phyloP scores from a whole-genome alignment of 148 eudicot species.

The Silene uniflora region DNA sequence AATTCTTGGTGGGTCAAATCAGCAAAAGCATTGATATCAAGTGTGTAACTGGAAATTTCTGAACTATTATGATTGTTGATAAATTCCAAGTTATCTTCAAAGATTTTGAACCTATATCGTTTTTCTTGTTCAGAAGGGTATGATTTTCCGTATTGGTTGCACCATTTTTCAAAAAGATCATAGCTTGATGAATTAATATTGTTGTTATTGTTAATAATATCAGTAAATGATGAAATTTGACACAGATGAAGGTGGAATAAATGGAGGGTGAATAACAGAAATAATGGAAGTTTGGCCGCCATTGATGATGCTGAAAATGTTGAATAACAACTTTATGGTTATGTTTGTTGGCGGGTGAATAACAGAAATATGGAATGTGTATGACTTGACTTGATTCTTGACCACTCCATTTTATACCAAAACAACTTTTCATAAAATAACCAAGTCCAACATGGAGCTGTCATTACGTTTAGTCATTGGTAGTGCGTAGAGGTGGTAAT shows the following conservation, averaged over 20 bases:
- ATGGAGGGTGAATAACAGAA: conserved; percentile 6
- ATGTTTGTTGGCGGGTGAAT: too few relatives aligned
- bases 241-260: conserved; percentile 8
- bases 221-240: not conserved
- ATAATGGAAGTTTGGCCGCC: conserved; percentile 4
- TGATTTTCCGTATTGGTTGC: conserved; percentile 42
- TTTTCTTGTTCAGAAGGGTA: conserved; percentile 64
- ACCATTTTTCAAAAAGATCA: conserved; percentile 73
- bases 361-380: too few relatives aligned
- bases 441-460: too few relatives aligned
- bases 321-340: too few relatives aligned
- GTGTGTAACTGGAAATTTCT: conserved; percentile 49
- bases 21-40: conserved; percentile 66
- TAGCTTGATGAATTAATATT: conserved; percentile 28
- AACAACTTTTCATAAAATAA: too few relatives aligned
- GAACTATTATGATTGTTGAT: conserved; percentile 44
- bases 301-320: not conserved
- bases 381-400: too few relatives aligned
- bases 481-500: too few relatives aligned
- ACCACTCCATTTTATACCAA: too few relatives aligned
- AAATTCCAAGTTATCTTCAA: conserved; percentile 59
- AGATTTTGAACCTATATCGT: conserved; percentile 48
- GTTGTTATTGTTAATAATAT: not conserved
- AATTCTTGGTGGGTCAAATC: conserved; percentile 90
- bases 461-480: too few relatives aligned